Conservation (phyloP, 2,329 filamentous ascomycete species). For the Amesomyces nigricolor region DNA sequence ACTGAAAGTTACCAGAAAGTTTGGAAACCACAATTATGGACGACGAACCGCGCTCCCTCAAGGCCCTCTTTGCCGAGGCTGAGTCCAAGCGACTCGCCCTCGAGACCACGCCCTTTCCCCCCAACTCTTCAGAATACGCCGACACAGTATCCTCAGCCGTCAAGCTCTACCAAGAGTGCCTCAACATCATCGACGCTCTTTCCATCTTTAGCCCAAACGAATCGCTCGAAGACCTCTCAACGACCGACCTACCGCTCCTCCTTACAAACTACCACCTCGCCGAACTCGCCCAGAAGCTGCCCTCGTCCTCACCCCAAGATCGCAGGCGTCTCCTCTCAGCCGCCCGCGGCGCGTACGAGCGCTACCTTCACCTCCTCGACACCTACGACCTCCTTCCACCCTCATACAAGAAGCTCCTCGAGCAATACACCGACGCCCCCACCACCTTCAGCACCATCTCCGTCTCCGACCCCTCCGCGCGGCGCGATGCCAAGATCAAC, state of each 20-base stretch:
- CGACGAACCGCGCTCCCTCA: slow-evolving; percentile 46
- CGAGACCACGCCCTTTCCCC: slow-evolving; percentile 56
- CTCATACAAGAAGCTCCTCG: slow-evolving; percentile 62
- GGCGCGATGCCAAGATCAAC: slow-evolving; percentile 78
- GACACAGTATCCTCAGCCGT: slow-evolving; percentile 63
- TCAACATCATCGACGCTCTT: slow-evolving; percentile 61
- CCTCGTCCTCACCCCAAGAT: slow-evolving; percentile 45
- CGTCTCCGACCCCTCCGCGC: slow-evolving; percentile 52
- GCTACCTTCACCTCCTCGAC: slow-evolving; percentile 70
- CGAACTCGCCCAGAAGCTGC: slow-evolving; percentile 68
- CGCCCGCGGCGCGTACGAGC: slow-evolving; percentile 68
- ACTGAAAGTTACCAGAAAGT: neutral
- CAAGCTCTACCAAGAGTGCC: slow-evolving; percentile 66
- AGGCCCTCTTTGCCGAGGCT: slow-evolving; percentile 44
- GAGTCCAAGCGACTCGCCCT: slow-evolving; percentile 51
- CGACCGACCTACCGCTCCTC: slow-evolving; percentile 80
- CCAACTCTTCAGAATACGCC: slow-evolving; percentile 60
- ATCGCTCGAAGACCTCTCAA: slow-evolving; percentile 76
- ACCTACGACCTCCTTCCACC: slow-evolving; percentile 67
- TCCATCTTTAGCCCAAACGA: slow-evolving; percentile 91
- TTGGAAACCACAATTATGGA: slow-evolving; percentile 26
- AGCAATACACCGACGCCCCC: slow-evolving; percentile 66
- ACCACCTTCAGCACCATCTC: slow-evolving; percentile 67
- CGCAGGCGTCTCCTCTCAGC: slow-evolving; percentile 57
- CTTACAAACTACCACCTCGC: slow-evolving; percentile 72